Evolutionary conservation across 2,329 filamentous ascomycete species (phyloP).

Genomic region (Colletotrichum chlorophyti): DNA sequence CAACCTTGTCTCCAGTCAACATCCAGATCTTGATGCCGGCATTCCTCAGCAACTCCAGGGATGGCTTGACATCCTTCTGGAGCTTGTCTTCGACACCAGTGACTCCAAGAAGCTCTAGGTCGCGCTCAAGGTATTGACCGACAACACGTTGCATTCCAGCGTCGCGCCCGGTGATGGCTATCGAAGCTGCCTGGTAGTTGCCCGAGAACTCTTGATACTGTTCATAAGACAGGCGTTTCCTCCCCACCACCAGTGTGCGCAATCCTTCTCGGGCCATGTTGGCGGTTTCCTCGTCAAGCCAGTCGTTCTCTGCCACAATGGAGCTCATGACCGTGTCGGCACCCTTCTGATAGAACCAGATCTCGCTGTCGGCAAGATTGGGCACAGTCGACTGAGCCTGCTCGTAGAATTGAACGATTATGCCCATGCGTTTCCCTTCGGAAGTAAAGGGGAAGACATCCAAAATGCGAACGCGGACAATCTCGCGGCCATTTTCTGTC

Average conservation of each 20-base stretch:
- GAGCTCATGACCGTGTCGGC: constrained; percentile 98
- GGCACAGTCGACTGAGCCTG: constrained; percentile 55
- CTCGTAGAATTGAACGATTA: constrained; percentile 86
- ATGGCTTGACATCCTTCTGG: constrained; percentile 94
- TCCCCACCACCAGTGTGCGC: constrained; percentile 92
- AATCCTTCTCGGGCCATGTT: constrained; percentile 99
- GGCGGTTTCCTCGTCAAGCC: constrained; percentile 98
- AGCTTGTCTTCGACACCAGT: constrained; percentile 98
- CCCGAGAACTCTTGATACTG: constrained; percentile 83
- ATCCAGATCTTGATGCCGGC: constrained; percentile 99
- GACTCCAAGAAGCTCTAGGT: constrained; percentile 93
- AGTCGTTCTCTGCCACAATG: constrained; percentile 95
- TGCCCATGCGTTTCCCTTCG: constrained; percentile 97
- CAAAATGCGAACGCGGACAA: constrained; percentile 86
- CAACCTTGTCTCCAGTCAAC: constrained; percentile 98
- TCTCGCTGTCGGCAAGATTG: constrained; percentile 70
- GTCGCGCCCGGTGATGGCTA: constrained; percentile 83
- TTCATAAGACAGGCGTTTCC: constrained; percentile 79
- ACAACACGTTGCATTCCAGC: constrained; percentile 81
- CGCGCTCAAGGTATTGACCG: constrained; percentile 80
- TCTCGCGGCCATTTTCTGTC: constrained; percentile 72
- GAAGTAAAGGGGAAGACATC: constrained; percentile 98
- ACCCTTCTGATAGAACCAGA: constrained; percentile 99
- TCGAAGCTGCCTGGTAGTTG: constrained; percentile 78
- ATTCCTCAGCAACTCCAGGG: constrained; percentile 91